phyloP scores from a whole-genome alignment of 108 stramenopile genomes.

The Nitzschia sp. region DNA sequence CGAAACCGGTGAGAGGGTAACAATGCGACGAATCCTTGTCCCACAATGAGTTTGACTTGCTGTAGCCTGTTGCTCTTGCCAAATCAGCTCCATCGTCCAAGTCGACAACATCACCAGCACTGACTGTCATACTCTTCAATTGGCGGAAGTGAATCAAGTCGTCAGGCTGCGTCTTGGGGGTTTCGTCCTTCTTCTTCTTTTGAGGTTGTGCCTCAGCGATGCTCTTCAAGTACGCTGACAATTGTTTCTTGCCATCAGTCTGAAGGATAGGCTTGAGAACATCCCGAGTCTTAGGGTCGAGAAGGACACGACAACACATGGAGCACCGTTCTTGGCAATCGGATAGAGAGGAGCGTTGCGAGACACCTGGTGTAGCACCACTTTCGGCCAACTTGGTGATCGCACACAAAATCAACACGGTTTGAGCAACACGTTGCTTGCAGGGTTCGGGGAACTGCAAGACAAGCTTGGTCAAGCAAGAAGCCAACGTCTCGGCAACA shows the following conservation, averaged over 20 bases:
- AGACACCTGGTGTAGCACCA: slow-evolving; percentile 45
- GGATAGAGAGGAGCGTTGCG: slow-evolving; percentile 71
- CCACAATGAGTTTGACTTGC: slow-evolving; percentile 44
- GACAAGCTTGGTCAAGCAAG: slow-evolving; percentile 91
- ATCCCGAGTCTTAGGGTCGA: slow-evolving; percentile 81
- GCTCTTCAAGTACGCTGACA: slow-evolving; percentile 72
- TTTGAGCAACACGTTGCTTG: slow-evolving; percentile 77
- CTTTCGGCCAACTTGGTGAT: slow-evolving; percentile 86
- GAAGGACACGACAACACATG: slow-evolving; percentile 80
- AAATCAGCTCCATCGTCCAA: slow-evolving; percentile 98
- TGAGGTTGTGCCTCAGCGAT: slow-evolving; percentile 42
- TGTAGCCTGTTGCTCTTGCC: slow-evolving; percentile 89
- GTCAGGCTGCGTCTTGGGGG: slow-evolving; percentile 78
- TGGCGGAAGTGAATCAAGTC: slow-evolving; percentile 99
- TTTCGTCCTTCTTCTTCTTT: slow-evolving; percentile 41
- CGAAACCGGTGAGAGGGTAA: slow-evolving; percentile 96
- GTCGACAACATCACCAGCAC: slow-evolving; percentile 87
- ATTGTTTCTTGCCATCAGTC: slow-evolving; percentile 73
- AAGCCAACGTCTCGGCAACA: slow-evolving; percentile 84
- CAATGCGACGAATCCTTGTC: slow-evolving; percentile 80
- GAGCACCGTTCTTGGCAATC: slow-evolving; percentile 94
- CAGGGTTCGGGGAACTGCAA: slow-evolving; percentile 66
- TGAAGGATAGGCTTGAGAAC: slow-evolving; percentile 72
- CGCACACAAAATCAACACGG: slow-evolving; percentile 81
- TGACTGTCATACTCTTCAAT: slow-evolving; percentile 82